Conservation (phyloP, 2,329 filamentous ascomycete genomes). For the Pyricularia grisea region DNA sequence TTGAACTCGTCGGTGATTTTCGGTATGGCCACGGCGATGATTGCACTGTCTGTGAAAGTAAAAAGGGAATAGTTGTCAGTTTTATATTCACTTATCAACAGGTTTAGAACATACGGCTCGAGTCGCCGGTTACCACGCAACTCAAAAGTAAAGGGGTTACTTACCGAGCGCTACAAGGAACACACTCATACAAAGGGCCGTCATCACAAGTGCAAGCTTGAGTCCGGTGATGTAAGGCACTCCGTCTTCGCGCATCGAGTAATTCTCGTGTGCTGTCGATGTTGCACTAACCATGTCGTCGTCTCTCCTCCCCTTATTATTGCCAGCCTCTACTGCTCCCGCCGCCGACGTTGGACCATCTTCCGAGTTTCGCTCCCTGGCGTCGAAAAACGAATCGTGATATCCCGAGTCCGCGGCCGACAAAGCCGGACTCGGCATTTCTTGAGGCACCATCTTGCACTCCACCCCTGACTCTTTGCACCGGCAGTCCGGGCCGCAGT, state of each 20-base stretch:
- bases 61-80: background rate
- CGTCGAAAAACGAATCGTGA: background rate
- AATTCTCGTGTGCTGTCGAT: background rate
- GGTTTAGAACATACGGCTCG: too few species aligned
- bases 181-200: conserved; percentile 32
- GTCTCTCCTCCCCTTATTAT: background rate
- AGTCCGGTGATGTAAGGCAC: conserved; percentile 25
- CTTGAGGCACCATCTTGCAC: background rate
- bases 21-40: conserved; percentile 24
- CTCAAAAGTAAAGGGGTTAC: background rate
- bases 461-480: background rate
- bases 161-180: conserved; percentile 29
- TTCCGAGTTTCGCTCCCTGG: background rate
- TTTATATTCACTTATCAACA: too few species aligned
- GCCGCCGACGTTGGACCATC: background rate
- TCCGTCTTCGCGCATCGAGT: conserved; percentile 22
- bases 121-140: background rate
- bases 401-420: background rate
- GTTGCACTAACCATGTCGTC: background rate
- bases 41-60: conserved; percentile 14
- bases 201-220: conserved; percentile 27
- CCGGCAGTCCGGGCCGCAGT: background rate
- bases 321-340: background rate
- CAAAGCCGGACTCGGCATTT: background rate
- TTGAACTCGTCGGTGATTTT: conserved; percentile 25